A percentile compares a stretch with the other conserved stretches of the same genome.
These are phyloP conservation scores for Phytopythium litorale DNA, from an alignment of 352 stramenopile genomes.

Conservation along the genomic window DNA sequence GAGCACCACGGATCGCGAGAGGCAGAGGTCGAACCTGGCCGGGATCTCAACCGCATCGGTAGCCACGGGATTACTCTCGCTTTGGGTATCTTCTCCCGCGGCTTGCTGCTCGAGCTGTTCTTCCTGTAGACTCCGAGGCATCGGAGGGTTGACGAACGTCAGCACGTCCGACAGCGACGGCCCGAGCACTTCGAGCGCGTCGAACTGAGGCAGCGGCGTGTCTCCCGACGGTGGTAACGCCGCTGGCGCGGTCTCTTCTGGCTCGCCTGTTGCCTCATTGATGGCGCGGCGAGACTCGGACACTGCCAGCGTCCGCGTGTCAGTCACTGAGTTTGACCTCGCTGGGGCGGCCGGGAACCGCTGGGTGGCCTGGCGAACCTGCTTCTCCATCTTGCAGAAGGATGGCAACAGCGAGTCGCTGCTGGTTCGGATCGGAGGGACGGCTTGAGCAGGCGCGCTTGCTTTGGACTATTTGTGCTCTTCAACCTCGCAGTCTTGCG, in stretches of 20 bases:
- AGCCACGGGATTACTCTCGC: conserved; percentile 8
- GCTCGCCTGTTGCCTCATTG: background rate
- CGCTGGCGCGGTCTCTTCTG: background rate
- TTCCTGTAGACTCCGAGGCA: conserved; percentile 20
- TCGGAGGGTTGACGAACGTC: conserved; percentile 33
- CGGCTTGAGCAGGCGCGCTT: background rate
- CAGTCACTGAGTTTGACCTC: background rate
- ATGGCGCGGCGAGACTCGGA: background rate
- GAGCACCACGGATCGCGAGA: conserved; percentile 46
- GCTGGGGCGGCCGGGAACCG: background rate
- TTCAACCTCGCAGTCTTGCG: too few relatives aligned
- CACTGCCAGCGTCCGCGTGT: background rate
- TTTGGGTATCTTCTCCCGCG: conserved; percentile 19
- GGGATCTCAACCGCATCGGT: background rate
- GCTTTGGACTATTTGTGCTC: background rate
- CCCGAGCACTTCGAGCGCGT: conserved; percentile 38
- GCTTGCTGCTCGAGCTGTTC: conserved; percentile 22
- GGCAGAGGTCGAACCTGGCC: conserved; percentile 34
- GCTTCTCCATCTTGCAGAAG: background rate
- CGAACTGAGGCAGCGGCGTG: conserved; percentile 15
- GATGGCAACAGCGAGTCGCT: background rate
- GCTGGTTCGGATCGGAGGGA: background rate
- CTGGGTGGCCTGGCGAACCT: background rate
- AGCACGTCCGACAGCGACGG: conserved; percentile 51
- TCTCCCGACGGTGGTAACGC: background rate